Percentiles rank a stretch among this genome's conserved stretches.
phyloP scores from a whole-genome alignment of 805 yeast genomes.

The Kluyveromyces dobzhanskii region DNA sequence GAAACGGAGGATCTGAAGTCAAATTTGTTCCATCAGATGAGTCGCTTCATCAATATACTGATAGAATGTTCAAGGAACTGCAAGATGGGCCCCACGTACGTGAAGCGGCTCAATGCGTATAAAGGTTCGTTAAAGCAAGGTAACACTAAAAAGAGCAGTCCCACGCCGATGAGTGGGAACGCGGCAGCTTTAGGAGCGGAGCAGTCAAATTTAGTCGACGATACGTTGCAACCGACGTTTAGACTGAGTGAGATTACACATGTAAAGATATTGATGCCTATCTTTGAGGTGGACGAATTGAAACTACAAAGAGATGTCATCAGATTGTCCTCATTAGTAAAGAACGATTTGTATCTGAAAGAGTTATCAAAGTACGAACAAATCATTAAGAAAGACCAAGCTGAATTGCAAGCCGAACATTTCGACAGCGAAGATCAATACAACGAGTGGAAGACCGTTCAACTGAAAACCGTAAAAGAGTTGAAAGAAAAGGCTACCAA shows the following conservation, averaged over 20 bases:
- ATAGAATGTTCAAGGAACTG: conserved; percentile 12
- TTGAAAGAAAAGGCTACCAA: conserved; percentile 20
- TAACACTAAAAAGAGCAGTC: background rate
- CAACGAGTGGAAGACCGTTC: conserved; percentile 35
- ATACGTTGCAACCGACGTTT: conserved; percentile 39
- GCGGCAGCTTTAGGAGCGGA: background rate
- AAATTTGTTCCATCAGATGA: conserved; percentile 18
- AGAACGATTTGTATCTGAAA: conserved; percentile 13
- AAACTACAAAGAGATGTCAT: conserved; percentile 49
- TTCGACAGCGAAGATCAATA: conserved; percentile 31
- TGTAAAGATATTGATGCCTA: conserved; percentile 36
- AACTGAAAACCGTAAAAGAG: conserved; percentile 25
- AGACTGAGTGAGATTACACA: conserved; percentile 47
- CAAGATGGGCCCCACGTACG: conserved; percentile 11
- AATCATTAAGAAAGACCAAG: conserved; percentile 19
- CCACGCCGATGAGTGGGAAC: background rate
- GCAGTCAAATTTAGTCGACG: conserved; percentile 1
- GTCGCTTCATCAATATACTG: conserved; percentile 18
- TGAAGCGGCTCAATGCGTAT: conserved; percentile 37
- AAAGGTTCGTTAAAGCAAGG: conserved; percentile 20
- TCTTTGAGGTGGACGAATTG: conserved; percentile 43
- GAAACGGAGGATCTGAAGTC: conserved; percentile 18
- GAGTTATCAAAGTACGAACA: conserved; percentile 11
- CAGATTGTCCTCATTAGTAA: conserved; percentile 15
- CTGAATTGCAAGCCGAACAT: conserved; percentile 27